Percentiles rank a stretch among this genome's conserved stretches.
Evolutionary conservation across 306 rosid species (phyloP).

Genomic region (Dryas octopetala): DNA sequence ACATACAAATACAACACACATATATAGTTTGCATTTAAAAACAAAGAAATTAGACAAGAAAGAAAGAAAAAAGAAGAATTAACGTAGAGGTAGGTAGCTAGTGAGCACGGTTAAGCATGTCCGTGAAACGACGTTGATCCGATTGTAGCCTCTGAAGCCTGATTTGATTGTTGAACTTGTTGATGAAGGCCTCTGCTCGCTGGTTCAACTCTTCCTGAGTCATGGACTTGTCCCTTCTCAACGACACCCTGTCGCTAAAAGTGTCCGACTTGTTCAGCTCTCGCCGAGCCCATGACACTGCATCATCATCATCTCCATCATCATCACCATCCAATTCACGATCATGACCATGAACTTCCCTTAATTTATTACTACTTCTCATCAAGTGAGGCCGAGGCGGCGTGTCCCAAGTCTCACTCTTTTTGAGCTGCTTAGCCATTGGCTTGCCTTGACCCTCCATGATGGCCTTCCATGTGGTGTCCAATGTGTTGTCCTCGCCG

Average conservation of each 20-base stretch:
- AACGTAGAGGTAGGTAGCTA: background rate
- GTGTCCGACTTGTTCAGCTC: constrained; percentile 71
- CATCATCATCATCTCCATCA: constrained; percentile 36
- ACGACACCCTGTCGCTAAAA: constrained; percentile 52
- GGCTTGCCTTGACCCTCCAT: constrained; percentile 43
- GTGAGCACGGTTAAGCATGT: constrained; percentile 44
- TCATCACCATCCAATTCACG: background rate
- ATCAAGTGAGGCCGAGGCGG: constrained; percentile 27
- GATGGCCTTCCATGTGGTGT: constrained; percentile 56
- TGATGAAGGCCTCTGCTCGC: constrained; percentile 68
- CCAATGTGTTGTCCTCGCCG: constrained; percentile 42
- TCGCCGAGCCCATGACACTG: constrained; percentile 53
- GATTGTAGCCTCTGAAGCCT: constrained; percentile 83
- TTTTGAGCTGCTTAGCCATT: constrained; percentile 33
- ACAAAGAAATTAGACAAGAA: background rate
- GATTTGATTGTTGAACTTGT: constrained; percentile 52
- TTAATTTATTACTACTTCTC: constrained; percentile 27
- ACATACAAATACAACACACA: too few relatives aligned
- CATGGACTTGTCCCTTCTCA: constrained; percentile 70
- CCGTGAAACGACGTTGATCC: constrained; percentile 55
- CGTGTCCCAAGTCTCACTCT: constrained; percentile 50
- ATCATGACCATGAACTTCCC: constrained; percentile 14
- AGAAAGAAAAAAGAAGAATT: background rate
- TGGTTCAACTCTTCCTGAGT: constrained; percentile 61
- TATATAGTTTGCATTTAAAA: too few relatives aligned